Base-by-base conservation (phyloP, 1,284 basidiomycete species). In the Austropuccinia psidii region DNA sequence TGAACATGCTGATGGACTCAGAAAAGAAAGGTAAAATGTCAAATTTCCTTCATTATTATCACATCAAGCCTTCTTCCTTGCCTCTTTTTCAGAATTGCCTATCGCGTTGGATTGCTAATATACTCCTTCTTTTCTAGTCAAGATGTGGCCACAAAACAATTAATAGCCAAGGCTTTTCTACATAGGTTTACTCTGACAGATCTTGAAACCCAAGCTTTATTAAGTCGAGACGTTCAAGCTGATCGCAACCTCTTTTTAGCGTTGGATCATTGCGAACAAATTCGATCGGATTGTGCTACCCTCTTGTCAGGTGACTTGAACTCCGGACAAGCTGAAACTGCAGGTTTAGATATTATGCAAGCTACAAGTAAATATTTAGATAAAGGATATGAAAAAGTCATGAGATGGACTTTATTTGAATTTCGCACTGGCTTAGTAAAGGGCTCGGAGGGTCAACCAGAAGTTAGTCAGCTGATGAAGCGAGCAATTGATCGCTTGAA, bases 301-400 rank as follows among this genome's bases (percentile, higher is more conserved):
- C 84, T 98, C 6, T 88, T 98, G 85, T 85, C 88, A n/a, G 92
- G 91, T 0, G 93, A 94, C 21, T 67, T 35, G 8, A 6, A 17
- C 58, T 29, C 37, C 31, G 41, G 9, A 35, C 13, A 52, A 58
- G 72, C 70, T 45, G 78, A 93, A 91, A 57, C 52, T 5, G 1
- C 82, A 90, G 65, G 93, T 29, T 29, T 70, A 19, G 78, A 97
- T 78, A 93, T 98, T 74, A 91, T 98, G 87, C 83, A 88, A 0
- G 83, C 87, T 11, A 95, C 91, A 0, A 87, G 89, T 0, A 83
- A 87, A 11, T 86, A 91, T 75, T 87, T 98, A 58, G 93, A 98
- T 78, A 87, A 89, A 75, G 93, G 88, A 0, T 94, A 92, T 80
- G 87, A 90, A 74, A 97, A 96, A 82, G 86, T 96, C 24, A 85